A percentile compares a stretch with the other conserved stretches of the same genome.
phyloP scores from a whole-genome alignment of 306 rosid species.

The Begonia peltatifolia region DNA sequence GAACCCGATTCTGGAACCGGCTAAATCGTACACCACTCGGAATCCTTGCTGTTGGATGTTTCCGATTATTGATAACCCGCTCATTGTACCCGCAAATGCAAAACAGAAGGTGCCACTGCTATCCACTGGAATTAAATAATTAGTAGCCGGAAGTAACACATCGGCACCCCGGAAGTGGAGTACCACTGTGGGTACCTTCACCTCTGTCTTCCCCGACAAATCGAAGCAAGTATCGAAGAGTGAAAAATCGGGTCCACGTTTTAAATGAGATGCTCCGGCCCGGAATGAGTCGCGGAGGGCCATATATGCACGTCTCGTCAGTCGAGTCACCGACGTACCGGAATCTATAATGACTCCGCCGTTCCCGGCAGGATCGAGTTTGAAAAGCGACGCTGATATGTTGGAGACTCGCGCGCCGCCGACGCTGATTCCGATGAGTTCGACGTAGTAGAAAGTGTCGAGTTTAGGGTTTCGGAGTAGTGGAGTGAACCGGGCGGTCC shows the following conservation, averaged over 20 bases:
- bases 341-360: conserved; percentile 64
- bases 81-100: conserved; percentile 47
- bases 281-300: conserved; percentile 38
- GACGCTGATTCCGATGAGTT: conserved; percentile 41
- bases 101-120: conserved; percentile 47
- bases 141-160: conserved; percentile 43
- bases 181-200: conserved; percentile 53
- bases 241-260: conserved; percentile 42
- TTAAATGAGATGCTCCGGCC: conserved; percentile 26
- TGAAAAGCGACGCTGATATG: conserved; percentile 26
- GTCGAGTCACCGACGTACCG: conserved; percentile 49
- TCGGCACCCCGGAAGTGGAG: conserved; percentile 47
- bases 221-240: conserved; percentile 53
- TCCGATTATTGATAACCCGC: conserved; percentile 47
- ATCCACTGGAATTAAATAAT: conserved; percentile 56
- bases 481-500: conserved; percentile 48
- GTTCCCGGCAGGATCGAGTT: conserved; percentile 30
- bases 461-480: conserved; percentile 33
- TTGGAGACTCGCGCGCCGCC: conserved; percentile 40
- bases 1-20: conserved; percentile 50
- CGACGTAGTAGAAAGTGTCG: conserved; percentile 45
- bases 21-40: conserved; percentile 43
- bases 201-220: conserved; percentile 32
- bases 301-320: conserved; percentile 38
- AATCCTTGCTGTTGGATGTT: conserved; percentile 69